phyloP scores from a whole-genome alignment of 345 rosid genomes.

The Citrus cavaleriei region DNA sequence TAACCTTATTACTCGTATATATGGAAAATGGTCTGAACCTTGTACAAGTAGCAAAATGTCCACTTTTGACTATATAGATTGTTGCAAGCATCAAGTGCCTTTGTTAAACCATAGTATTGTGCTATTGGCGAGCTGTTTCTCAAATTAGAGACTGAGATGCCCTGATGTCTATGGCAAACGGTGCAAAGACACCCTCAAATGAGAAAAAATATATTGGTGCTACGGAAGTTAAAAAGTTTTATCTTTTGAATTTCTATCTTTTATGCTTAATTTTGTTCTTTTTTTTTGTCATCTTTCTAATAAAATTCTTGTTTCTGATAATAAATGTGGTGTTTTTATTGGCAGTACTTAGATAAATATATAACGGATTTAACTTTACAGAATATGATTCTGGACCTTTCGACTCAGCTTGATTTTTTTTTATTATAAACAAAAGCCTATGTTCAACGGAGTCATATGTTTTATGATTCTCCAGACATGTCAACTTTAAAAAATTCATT shows the following conservation, averaged over 20 bases:
- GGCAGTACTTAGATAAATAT: background rate
- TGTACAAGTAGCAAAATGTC: background rate
- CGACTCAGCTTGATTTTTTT: slow-evolving; percentile 1
- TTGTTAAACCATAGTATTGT: background rate
- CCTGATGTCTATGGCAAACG: background rate
- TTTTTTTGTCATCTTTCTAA: background rate
- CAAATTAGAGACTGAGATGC: background rate
- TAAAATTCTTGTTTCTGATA: background rate
- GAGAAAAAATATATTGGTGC: background rate
- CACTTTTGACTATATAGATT: background rate
- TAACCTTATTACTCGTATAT: background rate
- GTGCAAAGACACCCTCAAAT: background rate
- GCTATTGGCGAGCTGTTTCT: background rate
- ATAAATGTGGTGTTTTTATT: background rate
- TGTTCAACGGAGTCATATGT: background rate
- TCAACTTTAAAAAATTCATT: background rate
- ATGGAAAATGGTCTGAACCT: background rate
- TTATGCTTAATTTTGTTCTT: background rate
- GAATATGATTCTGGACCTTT: background rate
- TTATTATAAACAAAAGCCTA: background rate
- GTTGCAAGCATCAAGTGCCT: background rate
- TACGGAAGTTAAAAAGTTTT: background rate
- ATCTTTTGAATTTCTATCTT: background rate
- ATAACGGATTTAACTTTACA: background rate
- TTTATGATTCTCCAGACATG: background rate